These are phyloP conservation scores for Nematodospora anomalae DNA, from an alignment of 1,139 yeast genomes.

Conservation along the genomic window DNA sequence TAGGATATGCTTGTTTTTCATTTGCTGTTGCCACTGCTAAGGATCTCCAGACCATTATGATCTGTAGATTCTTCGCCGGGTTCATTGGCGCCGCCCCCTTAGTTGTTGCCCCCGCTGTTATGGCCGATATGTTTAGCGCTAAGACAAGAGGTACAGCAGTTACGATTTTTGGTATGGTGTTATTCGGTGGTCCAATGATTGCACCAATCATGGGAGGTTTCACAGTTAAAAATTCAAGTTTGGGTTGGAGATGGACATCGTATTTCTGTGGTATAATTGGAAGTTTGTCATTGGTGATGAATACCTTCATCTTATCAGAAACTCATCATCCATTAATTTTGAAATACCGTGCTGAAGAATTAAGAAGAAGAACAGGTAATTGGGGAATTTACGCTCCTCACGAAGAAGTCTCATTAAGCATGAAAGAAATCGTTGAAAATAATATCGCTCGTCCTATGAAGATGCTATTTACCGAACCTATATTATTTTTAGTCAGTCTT, in stretches of 20 bases:
- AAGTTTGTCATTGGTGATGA: constrained; percentile 28
- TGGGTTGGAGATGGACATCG: constrained; percentile 62
- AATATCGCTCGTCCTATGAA: constrained; percentile 68
- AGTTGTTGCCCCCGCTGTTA: constrained; percentile 46
- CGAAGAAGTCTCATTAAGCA: constrained; percentile 62
- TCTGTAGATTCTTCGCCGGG: constrained; percentile 44
- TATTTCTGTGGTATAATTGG: constrained; percentile 56
- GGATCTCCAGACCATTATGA: constrained; percentile 40
- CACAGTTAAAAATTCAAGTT: constrained; percentile 28
- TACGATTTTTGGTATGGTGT: constrained; percentile 32
- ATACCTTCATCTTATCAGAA: constrained; percentile 41
- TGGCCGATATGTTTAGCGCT: constrained; percentile 41
- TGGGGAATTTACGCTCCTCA: constrained; percentile 89
- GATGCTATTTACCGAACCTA: constrained; percentile 74
- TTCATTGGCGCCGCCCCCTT: constrained; percentile 43
- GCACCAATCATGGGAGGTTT: constrained; percentile 44
- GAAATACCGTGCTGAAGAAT: constrained; percentile 57
- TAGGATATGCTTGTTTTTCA: constrained; percentile 35
- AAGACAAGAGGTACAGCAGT: constrained; percentile 38
- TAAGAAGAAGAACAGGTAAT: constrained; percentile 57
- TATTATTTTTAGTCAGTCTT: constrained; percentile 62
- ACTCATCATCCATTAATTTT: constrained; percentile 54
- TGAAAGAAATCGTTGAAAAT: constrained; percentile 66
- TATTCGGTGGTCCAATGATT: constrained; percentile 49
- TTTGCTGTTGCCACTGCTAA: constrained; percentile 43